A percentile compares a stretch with the other conserved stretches of the same genome.
Evolutionary conservation across 805 yeast species (phyloP).

Genomic region (Tetrapisispora namnaoensis): DNA sequence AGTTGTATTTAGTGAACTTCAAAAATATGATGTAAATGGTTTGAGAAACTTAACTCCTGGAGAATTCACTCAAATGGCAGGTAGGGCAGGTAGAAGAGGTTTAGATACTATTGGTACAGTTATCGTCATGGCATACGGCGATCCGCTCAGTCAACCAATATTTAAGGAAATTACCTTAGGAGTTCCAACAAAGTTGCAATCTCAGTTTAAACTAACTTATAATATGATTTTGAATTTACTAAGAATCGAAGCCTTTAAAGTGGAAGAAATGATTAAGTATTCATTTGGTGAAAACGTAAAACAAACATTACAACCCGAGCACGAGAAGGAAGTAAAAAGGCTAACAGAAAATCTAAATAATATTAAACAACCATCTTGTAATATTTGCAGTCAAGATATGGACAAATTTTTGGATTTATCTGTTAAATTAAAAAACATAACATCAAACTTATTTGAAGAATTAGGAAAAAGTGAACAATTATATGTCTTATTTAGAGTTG

Average conservation of each 20-base stretch:
- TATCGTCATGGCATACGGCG: conserved; percentile 74
- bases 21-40: conserved; percentile 84
- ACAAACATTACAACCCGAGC: conserved; percentile 79
- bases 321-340: conserved; percentile 52
- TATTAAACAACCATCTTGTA: conserved; percentile 27
- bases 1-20: conserved; percentile 74
- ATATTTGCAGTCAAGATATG: conserved; percentile 34
- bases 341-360: conserved; percentile 39
- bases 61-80: conserved; percentile 98
- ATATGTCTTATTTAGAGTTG: conserved; percentile 40
- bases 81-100: conserved; percentile 97
- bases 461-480: conserved; percentile 39
- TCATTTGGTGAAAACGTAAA: conserved; percentile 88
- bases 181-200: conserved; percentile 76
- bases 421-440: conserved; percentile 36
- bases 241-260: conserved; percentile 87
- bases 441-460: conserved; percentile 38
- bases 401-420: conserved; percentile 37
- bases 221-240: conserved; percentile 88
- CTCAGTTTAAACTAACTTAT: conserved; percentile 90
- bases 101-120: conserved; percentile 90
- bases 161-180: conserved; percentile 82
- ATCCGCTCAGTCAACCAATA: conserved; percentile 45
- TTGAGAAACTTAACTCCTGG: conserved; percentile 84
- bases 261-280: conserved; percentile 97